Base-by-base conservation (phyloP, 352 stramenopile species). In the Pythium oligandrum region DNA sequence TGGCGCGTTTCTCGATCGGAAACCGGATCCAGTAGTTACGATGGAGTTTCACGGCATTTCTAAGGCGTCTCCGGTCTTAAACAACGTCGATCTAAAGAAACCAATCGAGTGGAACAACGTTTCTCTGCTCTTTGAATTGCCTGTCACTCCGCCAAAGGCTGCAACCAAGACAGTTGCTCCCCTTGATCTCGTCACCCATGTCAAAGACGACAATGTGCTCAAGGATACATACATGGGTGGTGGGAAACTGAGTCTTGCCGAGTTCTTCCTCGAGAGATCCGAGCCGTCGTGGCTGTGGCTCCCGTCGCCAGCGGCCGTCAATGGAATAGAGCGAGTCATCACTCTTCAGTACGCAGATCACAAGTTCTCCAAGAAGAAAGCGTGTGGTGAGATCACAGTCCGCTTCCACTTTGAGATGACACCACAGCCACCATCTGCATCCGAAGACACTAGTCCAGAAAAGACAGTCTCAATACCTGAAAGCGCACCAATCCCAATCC, bases 161-260 rank as follows among this genome's bases (percentile, higher is more conserved):
- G 53, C 32, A 11, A 31, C 31, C 9, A 55, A 48, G 1, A 75
- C 70, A 58, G 59, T 59, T 40, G 48, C 52, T 9, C 50, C 57
- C 1, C 57, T 59, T 36, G 63, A 73, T 47, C 36, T 75, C 0
- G 17, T 73, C 9, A 56, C 73, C 1, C 61, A 76, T 10, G 48
- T 79, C 3, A 73, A 70, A 37, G 67, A 79, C 44, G 70, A 74
- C 11, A 76, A 79, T 26, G 9, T 79, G 12, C 53, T 72, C 26
- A 79, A 76, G 32, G 44, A 60, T 9, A 76, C 67, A 2, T 79
- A 74, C 38, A 74, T 79, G 63, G 70, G 70, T 3, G 70, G 66
- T 12, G 53, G 61, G 3, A 75, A 73, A 35, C 47, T 69, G 4
- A 63, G 61, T 44, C 31, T 78, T 12, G 57, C 36, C 2, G 70